Conservation (phyloP, 805 yeast species). For the Spathaspora arborariae region DNA sequence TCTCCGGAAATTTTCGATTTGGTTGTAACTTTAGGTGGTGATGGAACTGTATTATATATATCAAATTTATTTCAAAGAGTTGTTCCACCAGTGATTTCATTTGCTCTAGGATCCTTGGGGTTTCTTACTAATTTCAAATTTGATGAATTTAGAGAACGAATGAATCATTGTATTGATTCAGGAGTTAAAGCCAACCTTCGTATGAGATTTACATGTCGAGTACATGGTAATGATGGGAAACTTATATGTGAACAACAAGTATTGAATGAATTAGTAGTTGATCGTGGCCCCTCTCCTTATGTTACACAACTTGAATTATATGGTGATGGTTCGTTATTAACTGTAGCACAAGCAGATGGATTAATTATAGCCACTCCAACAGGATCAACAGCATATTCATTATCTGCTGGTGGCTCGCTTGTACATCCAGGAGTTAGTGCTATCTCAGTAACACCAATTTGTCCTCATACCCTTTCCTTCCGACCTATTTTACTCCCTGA, state of each 20-base stretch:
- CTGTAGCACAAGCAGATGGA: slow-evolving; percentile 94
- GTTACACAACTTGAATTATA: slow-evolving; percentile 85
- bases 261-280: slow-evolving; percentile 84
- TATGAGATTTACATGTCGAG: slow-evolving; percentile 84
- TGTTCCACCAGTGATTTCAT: slow-evolving; percentile 46
- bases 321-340: slow-evolving; percentile 80
- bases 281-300: slow-evolving; percentile 91
- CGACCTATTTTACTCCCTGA: slow-evolving; percentile 91
- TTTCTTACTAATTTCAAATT: slow-evolving; percentile 73
- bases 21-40: slow-evolving; percentile 44
- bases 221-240: slow-evolving; percentile 49
- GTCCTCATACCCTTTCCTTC: slow-evolving; percentile 93
- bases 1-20: slow-evolving; percentile 42
- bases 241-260: slow-evolving; percentile 69
- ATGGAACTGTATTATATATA: slow-evolving; percentile 43
- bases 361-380: slow-evolving; percentile 91
- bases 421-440: slow-evolving; percentile 95
- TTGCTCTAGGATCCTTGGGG: slow-evolving; percentile 42
- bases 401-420: slow-evolving; percentile 92
- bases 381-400: slow-evolving; percentile 93
- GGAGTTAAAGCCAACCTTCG: slow-evolving; percentile 77
- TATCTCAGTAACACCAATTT: slow-evolving; percentile 88
- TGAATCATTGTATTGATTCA: slow-evolving; percentile 55
- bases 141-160: slow-evolving; percentile 60
- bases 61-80: slow-evolving; percentile 41